Evolutionary conservation across 192 early-diverging fungal genomes (phyloP).

Genomic region (Coemansia sp.): DNA sequence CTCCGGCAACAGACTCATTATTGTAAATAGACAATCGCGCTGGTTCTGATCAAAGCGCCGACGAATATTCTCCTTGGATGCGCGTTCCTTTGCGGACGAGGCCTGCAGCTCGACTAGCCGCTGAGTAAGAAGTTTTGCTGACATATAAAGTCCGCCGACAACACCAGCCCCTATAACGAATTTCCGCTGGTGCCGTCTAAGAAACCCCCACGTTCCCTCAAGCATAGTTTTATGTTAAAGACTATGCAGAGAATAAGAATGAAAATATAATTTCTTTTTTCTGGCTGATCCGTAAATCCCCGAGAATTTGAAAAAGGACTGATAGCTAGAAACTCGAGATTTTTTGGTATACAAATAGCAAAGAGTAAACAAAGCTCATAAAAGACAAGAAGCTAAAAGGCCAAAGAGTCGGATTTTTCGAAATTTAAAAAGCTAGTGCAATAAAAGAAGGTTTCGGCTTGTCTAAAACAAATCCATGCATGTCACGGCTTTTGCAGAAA

Average conservation of each 20-base stretch:
- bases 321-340: too few relatives aligned
- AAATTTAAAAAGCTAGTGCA: too few relatives aligned
- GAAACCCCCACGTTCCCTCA: constrained; percentile 59
- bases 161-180: constrained; percentile 66
- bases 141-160: constrained; percentile 70
- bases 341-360: too few relatives aligned
- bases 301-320: too few relatives aligned
- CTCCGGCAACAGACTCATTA: constrained; percentile 79
- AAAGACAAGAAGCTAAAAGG: too few relatives aligned
- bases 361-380: too few relatives aligned
- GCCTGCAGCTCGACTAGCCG: constrained; percentile 76
- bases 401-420: too few relatives aligned
- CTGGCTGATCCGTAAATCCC: too few relatives aligned
- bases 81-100: constrained; percentile 63
- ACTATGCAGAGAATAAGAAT: not conserved
- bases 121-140: constrained; percentile 70
- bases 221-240: constrained; percentile 27
- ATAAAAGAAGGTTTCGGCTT: too few relatives aligned
- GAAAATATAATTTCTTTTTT: not conserved
- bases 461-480: too few relatives aligned
- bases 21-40: constrained; percentile 84
- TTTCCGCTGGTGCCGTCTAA: constrained; percentile 67
- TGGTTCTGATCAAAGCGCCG: constrained; percentile 94
- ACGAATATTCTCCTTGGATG: constrained; percentile 66
- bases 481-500: too few relatives aligned